A percentile compares a stretch with the other conserved stretches of the same genome.
Conservation (phyloP, 768 basidiomycete species). For the Gautieria morchelliformis region DNA sequence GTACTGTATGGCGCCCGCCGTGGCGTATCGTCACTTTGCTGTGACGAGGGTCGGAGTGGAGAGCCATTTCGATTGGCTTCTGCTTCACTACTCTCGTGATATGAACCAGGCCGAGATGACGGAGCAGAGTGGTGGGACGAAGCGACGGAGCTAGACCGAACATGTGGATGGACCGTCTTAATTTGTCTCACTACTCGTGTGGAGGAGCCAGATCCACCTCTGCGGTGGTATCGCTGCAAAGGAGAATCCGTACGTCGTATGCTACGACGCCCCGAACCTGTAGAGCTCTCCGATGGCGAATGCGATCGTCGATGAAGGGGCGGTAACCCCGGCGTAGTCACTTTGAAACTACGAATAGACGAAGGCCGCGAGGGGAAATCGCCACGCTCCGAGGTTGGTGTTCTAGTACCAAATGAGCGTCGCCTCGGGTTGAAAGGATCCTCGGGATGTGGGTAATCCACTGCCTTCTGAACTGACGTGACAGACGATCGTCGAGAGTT, state of each 20-base stretch:
- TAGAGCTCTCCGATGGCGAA: constrained; percentile 70
- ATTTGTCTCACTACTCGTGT: constrained; percentile 69
- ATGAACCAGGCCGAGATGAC: constrained; percentile 71
- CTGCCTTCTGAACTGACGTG: constrained; percentile 36
- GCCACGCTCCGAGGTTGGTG: constrained; percentile 80
- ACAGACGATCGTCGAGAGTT: constrained; percentile 64
- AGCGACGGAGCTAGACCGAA: constrained; percentile 64
- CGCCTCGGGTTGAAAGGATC: constrained; percentile 41
- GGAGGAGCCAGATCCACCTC: constrained; percentile 74
- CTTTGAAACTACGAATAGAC: constrained; percentile 71
- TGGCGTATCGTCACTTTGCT: constrained; percentile 36
- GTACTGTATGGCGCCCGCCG: constrained; percentile 31
- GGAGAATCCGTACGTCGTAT: constrained; percentile 60
- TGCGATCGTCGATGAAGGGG: constrained; percentile 47
- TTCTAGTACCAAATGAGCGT: constrained; percentile 68
- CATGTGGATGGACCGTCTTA: constrained; percentile 44
- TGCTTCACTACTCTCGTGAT: constrained; percentile 64
- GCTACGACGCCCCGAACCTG: constrained; percentile 46
- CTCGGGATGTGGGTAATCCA: constrained; percentile 46
- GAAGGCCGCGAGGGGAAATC: constrained; percentile 74
- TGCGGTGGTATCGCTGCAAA: constrained; percentile 60
- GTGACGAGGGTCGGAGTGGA: constrained; percentile 45
- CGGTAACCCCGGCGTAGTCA: constrained; percentile 21
- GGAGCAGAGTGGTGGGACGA: constrained; percentile 70
- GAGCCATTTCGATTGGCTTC: constrained; percentile 49